Evolutionary conservation across 2,329 filamentous ascomycete species (phyloP), one percentile per base, ranked within the genome.

Genomic region (Aspergillus texensis): DNA sequence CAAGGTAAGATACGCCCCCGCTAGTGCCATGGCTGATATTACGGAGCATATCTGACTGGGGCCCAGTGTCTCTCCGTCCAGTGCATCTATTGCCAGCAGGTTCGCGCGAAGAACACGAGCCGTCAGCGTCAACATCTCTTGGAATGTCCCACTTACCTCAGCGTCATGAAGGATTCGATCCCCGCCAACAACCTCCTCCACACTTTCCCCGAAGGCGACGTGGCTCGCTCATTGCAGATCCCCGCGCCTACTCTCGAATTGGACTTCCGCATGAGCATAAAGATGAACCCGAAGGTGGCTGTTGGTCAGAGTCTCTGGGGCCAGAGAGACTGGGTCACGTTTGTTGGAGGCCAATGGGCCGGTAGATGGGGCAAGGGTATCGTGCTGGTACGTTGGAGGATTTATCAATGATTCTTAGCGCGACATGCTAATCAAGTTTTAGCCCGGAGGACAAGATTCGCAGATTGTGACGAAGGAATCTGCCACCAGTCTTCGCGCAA

Each of bases 251-350:
- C 75, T 6, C 77, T 84, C 34, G 82, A 84, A 65, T 76, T 84
- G 53, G 83, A 85, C 68, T 85, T 84, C 74, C 81, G 83, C 57
- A 83, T 85, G 77, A 83, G 81, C 68, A 79, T 84, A 60, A 83
- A 83, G 67, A 72, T 84, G 69, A 84, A 85, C 66, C 83, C 83
- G 3, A 80, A 80, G 62, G 80, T 85, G 21, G 72, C 76, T 2
- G 77, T 84, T 19, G 83, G 83, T 4, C 73, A 74, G 24, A 78
- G 78, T 41, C 74, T 83, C 39, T 83, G 80, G 77, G 83, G 83
- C n/a, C 77, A 82, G 60, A 73, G 82, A 46, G 81, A 84, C 65
- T 84, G 83, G 83, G 78, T 84, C 52, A 81, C 80, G 41, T 83
- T 83, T 66, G 73, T 83, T 41, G 81, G 81, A 60, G 83, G 83